Percentiles rank a stretch among this genome's conserved stretches.
Evolutionary conservation across 805 yeast species (phyloP).

Genomic region (Torulaspora quercuum): DNA sequence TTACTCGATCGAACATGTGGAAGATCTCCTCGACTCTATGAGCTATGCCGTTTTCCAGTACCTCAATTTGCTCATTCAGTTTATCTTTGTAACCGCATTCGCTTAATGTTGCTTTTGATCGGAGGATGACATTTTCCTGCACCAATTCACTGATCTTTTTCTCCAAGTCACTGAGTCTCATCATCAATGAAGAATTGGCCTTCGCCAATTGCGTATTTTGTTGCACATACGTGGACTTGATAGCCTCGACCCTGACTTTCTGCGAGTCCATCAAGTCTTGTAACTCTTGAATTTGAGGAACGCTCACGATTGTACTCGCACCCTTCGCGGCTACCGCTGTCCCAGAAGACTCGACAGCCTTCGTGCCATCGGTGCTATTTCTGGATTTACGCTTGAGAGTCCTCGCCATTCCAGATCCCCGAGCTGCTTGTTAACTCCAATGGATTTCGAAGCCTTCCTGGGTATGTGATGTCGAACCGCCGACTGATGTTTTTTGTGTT

Average conservation of each 20-base stretch:
- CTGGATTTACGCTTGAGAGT: constrained; percentile 14
- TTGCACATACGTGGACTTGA: constrained; percentile 30
- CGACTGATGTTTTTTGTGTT: too few species aligned
- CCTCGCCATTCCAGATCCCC: constrained; percentile 13
- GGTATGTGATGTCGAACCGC: too few species aligned
- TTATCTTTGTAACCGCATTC: constrained; percentile 33
- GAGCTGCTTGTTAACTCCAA: too few species aligned
- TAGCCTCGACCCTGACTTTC: constrained; percentile 17
- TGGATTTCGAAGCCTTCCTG: too few species aligned
- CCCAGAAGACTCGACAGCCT: too few species aligned
- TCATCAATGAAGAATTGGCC: constrained; percentile 51
- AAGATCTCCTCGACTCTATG: constrained; percentile 46
- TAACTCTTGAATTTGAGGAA: constrained; percentile 30
- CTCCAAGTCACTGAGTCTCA: constrained; percentile 53
- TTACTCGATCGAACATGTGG: constrained; percentile 41
- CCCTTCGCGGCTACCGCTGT: constrained; percentile 8
- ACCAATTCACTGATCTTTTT: constrained; percentile 46
- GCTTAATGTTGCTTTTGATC: constrained; percentile 37
- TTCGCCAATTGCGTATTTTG: constrained; percentile 58
- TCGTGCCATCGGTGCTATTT: constrained; percentile 7
- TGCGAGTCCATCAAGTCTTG: constrained; percentile 32
- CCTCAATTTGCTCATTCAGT: constrained; percentile 39
- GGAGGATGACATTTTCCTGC: constrained; percentile 47
- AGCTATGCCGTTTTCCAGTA: constrained; percentile 43
- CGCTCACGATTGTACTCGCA: constrained; percentile 1